phyloP scores from a whole-genome alignment of 805 yeast species.

The Phaffomyces thermotolerans region DNA sequence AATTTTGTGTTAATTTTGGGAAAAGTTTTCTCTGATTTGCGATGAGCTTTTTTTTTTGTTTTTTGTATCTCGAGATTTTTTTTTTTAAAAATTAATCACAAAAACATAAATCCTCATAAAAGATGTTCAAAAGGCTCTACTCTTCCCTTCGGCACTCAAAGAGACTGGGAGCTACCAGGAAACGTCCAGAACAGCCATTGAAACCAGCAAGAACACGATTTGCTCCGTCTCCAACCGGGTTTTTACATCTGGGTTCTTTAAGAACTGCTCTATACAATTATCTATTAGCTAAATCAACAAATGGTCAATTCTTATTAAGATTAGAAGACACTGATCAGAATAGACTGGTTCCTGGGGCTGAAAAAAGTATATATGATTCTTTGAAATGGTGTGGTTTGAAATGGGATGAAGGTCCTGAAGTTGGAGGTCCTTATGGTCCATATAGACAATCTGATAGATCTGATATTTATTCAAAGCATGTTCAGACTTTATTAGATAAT shows the following conservation, averaged over 20 bases:
- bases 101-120: neutral
- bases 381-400: slow-evolving; percentile 69
- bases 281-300: slow-evolving; percentile 67
- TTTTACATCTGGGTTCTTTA: slow-evolving; percentile 85
- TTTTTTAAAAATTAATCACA: neutral
- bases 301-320: slow-evolving; percentile 74
- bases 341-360: slow-evolving; percentile 76
- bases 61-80: neutral
- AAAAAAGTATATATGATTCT: slow-evolving; percentile 65
- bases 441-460: slow-evolving; percentile 81
- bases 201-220: slow-evolving; percentile 78
- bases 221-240: slow-evolving; percentile 98
- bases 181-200: slow-evolving; percentile 11
- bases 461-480: slow-evolving; percentile 55
- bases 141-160: slow-evolving; percentile 3
- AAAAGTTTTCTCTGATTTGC: neutral
- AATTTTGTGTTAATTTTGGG: neutral
- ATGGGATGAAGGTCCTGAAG: slow-evolving; percentile 76
- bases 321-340: slow-evolving; percentile 91
- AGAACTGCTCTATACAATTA: slow-evolving; percentile 92
- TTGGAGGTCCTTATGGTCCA: slow-evolving; percentile 47
- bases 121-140: slow-evolving; percentile 2
- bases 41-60: neutral
- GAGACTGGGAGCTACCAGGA: slow-evolving; percentile 5
- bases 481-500: slow-evolving; percentile 44